Percentiles rank a stretch among this genome's conserved stretches.
Evolutionary conservation across 257 asterid genomes (phyloP).

Genomic region (Henckelia pumila): DNA sequence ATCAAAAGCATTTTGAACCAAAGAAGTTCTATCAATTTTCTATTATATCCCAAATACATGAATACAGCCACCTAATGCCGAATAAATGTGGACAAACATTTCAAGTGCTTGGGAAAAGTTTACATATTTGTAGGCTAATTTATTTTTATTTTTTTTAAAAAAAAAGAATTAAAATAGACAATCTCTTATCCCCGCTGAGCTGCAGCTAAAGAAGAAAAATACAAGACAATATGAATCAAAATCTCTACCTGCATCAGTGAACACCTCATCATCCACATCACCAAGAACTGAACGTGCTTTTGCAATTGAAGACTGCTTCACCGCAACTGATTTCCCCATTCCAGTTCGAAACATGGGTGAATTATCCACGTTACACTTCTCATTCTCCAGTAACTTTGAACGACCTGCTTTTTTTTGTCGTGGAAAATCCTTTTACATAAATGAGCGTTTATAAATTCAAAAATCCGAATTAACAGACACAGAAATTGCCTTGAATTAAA

Average conservation of each 20-base stretch:
- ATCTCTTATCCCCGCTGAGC: background rate
- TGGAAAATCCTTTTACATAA: background rate
- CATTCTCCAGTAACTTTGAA: conserved; percentile 52
- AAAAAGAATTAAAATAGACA: background rate
- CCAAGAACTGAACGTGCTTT: conserved; percentile 68
- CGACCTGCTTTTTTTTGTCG: conserved; percentile 36
- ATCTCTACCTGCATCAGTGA: conserved; percentile 28
- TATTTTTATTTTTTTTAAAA: too few relatives aligned
- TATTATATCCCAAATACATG: background rate
- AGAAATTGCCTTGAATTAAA: conserved; percentile 61
- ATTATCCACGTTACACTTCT: conserved; percentile 29
- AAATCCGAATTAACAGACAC: background rate
- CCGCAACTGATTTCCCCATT: conserved; percentile 54
- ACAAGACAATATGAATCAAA: background rate
- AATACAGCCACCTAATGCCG: conserved; percentile 21
- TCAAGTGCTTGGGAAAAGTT: background rate
- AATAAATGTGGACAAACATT: background rate
- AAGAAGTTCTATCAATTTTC: background rate
- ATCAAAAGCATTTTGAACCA: background rate
- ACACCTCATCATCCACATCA: conserved; percentile 33
- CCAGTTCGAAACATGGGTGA: conserved; percentile 60
- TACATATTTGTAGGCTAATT: background rate
- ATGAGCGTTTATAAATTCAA: background rate
- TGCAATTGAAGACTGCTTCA: conserved; percentile 60
- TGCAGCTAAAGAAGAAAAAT: conserved; percentile 11